Base-by-base conservation (phyloP, 1,284 basidiomycete species). In the Ceratobasidium theobromae region DNA sequence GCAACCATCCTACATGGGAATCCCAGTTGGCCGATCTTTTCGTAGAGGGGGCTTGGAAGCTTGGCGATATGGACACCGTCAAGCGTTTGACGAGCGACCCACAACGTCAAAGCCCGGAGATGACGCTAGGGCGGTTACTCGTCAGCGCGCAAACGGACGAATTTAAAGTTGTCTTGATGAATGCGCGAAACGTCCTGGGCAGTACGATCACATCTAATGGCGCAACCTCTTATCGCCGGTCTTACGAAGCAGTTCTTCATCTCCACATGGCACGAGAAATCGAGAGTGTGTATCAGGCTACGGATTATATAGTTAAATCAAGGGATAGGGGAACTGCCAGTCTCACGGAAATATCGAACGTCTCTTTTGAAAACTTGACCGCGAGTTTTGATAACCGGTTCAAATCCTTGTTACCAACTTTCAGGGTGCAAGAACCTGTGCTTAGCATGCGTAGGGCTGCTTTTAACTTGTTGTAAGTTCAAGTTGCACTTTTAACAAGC, bases 1-100 rank as follows among this genome's bases (percentile, higher is more conserved):
- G 88, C 67, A 86, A 85, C 11, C 86, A 94, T 74, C 91, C 94
- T 0, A 84, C 88, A 53, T 99, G 96, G 96, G 84, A 90, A 65
- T 74, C 81, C 0, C 81, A 85, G 3, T 79, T 99, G 1, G 86
- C 89, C 6, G 87, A 89, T 0, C 98, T 93, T 75, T 89, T 93
- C 70, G 87, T 93, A 12, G 96, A 99, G 77, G 93, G 95, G 66
- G 92, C 93, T 1, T 96, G 95, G 86, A 96, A 96, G 81, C 88
- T 94, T 21, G 91, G 94, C 6, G 93, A 96, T 70, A 98, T 96
- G 95, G 81, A 85, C 8, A 89, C 89, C 53, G 88, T 98, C 23
- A 79, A 85, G 67, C 75, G 76, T 4, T 79, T 90, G 35, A 82
- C 88, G 35, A 76, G 81, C n/a, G 76, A 78, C 28, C 77, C 80